Evolutionary conservation across 225 moss, liverwort and hornwort genomes (phyloP), one percentile per base, ranked within the genome.

Genomic region (Takakia lepidozioides): DNA sequence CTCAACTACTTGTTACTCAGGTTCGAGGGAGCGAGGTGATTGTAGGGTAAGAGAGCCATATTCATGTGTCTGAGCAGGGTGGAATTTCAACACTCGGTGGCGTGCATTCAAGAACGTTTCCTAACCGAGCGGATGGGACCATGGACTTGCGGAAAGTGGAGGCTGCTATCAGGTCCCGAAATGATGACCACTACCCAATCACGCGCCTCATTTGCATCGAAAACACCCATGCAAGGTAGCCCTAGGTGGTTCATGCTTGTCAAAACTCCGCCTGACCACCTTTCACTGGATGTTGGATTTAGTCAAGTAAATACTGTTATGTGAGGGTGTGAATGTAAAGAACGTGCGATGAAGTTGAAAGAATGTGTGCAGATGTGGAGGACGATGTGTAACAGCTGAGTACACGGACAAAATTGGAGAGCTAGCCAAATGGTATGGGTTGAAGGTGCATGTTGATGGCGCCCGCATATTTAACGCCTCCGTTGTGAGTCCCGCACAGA

Each of bases 381-480:
- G 95, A 58, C 76, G 84, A 68, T 84, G 84, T 38, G 38, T 98
- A 26, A 69, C 84, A 39, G 73, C 69, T 34, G 90, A 87, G 42
- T 98, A 90, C 35, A 87, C 82, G 8, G 90, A 98, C 51, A 69
- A 65, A 58, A 64, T 93, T 50, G 88, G 92, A 27, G 60, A 81
- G 56, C 73, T 98, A 39, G 90, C 95, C 49, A 87, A 98, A 63
- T 58, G 56, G 3, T 78, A 80, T 30, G 84, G 84, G 22, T 36
- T 98, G 53, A 77, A 87, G 72, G 45, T 98, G 62, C 95, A 98
- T 36, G 66, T 98, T 14, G 90, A 98, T 65, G 95, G 95, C 37
- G 95, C 95, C 58, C 87, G 95, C 5, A 90, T 98, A 49, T 98
- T 90, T 59, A 90, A 98, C 52, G 95, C 90, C 5, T 65, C 95